A percentile compares a stretch with the other conserved stretches of the same genome.
Evolutionary conservation across 2,329 filamentous ascomycete genomes (phyloP).

Genomic region (Pseudopithomyces chartarum): DNA sequence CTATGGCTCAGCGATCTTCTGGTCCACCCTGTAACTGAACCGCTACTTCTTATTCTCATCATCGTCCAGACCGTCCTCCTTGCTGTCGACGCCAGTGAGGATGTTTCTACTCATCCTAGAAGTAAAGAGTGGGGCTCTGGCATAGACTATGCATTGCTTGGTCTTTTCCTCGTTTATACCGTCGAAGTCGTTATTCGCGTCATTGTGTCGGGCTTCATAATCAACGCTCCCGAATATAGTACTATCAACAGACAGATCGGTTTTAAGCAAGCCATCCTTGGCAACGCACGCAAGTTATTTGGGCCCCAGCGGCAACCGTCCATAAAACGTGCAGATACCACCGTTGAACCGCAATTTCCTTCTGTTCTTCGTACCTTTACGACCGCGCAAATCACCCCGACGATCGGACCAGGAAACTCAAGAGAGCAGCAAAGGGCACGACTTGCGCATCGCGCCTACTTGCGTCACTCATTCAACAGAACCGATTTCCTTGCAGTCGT

Average conservation of each 20-base stretch:
- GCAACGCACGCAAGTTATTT: conserved; percentile 80
- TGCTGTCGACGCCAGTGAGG: conserved; percentile 77
- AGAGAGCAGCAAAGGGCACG: conserved; percentile 81
- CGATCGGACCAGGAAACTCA: conserved; percentile 62
- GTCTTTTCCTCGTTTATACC: conserved; percentile 87
- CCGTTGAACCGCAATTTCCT: conserved; percentile 55
- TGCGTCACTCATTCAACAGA: conserved; percentile 94
- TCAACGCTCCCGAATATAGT: conserved; percentile 91
- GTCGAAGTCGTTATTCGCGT: conserved; percentile 81
- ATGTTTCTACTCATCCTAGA: conserved; percentile 68
- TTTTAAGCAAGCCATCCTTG: conserved; percentile 72
- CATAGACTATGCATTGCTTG: conserved; percentile 81
- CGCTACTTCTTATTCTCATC: conserved; percentile 84
- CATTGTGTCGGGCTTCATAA: conserved; percentile 89
- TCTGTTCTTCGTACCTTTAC: conserved; percentile 80
- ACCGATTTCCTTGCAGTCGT: conserved; percentile 92
- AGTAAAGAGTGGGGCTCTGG: conserved; percentile 68
- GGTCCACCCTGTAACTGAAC: conserved; percentile 85
- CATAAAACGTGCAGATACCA: conserved; percentile 55
- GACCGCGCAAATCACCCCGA: conserved; percentile 65
- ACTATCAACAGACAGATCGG: conserved; percentile 81
- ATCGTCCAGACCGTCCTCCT: conserved; percentile 87
- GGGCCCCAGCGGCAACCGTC: conserved; percentile 78
- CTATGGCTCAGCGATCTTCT: conserved; percentile 79
- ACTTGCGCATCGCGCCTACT: conserved; percentile 86